Evolutionary conservation across 441 rosid species (phyloP).

Genomic region (Rhodomyrtus psidioides): DNA sequence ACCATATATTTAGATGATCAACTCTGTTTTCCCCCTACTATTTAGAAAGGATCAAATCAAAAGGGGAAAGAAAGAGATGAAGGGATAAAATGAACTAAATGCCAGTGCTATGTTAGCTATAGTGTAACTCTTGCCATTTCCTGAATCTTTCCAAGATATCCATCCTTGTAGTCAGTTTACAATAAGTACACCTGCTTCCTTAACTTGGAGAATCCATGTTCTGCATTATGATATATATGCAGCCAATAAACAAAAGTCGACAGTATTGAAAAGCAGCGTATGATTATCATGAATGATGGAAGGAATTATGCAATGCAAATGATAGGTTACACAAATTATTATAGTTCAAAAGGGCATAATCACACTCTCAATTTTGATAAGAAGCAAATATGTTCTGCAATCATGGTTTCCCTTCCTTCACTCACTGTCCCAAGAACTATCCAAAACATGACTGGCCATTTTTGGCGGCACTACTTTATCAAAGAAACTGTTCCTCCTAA

Average conservation of each 20-base stretch:
- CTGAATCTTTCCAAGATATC: not conserved
- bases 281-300: not conserved
- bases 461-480: not conserved
- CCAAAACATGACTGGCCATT: not conserved
- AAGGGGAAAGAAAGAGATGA: not conserved
- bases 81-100: not conserved
- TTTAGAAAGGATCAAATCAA: not conserved
- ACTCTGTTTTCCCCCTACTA: not conserved
- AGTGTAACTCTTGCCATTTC: not conserved
- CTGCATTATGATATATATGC: not conserved
- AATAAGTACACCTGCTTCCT: not conserved
- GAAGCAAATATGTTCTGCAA: not conserved
- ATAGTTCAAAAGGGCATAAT: not conserved
- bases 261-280: not conserved
- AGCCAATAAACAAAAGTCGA: not conserved
- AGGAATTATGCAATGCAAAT: not conserved
- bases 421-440: not conserved
- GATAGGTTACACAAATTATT: not conserved
- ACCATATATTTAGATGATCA: not conserved
- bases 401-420: not conserved
- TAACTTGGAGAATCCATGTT: not conserved
- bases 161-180: not conserved
- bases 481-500: not conserved
- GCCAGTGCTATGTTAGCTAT: not conserved
- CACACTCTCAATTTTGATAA: not conserved